Percentiles rank a stretch among this genome's conserved stretches.
These are phyloP conservation scores for Sugiyamaella chiloensis DNA, from an alignment of 805 yeast genomes.

Conservation along the genomic window DNA sequence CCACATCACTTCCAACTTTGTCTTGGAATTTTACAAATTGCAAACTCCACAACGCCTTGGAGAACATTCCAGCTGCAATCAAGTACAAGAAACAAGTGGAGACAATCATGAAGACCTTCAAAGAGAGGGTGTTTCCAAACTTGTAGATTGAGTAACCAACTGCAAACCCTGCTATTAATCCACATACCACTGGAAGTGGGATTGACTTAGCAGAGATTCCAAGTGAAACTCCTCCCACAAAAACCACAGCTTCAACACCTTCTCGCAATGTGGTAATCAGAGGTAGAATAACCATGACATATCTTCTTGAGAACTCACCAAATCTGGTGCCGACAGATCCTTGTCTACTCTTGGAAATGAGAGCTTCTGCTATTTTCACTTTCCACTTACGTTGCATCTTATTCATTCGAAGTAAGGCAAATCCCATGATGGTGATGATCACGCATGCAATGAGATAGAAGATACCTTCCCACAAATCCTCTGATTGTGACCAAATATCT, in stretches of 20 bases:
- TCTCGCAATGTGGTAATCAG: constrained; percentile 88
- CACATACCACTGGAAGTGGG: constrained; percentile 89
- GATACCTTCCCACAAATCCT: constrained; percentile 95
- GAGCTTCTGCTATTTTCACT: constrained; percentile 80
- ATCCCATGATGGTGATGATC: constrained; percentile 88
- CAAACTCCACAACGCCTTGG: constrained; percentile 88
- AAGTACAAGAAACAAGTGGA: constrained; percentile 87
- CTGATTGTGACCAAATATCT: constrained; percentile 84
- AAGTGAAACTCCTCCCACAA: constrained; percentile 92
- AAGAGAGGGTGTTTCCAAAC: constrained; percentile 74
- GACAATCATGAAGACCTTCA: constrained; percentile 77
- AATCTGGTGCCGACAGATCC: constrained; percentile 32
- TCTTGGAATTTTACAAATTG: constrained; percentile 62
- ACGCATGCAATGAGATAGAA: constrained; percentile 85
- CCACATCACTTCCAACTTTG: constrained; percentile 87
- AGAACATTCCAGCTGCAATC: constrained; percentile 86
- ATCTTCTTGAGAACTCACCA: constrained; percentile 40
- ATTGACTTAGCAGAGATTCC: constrained; percentile 62
- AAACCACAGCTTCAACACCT: constrained; percentile 93
- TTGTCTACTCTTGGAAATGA: constrained; percentile 40
- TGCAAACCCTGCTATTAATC: constrained; percentile 69
- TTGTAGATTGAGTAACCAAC: constrained; percentile 72
- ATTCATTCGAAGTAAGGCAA: constrained; percentile 91
- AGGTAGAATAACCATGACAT: constrained; percentile 84
- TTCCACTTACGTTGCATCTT: constrained; percentile 97